Base-by-base conservation (phyloP, 75 land plant species). In the Isoetes taiwanensis region DNA sequence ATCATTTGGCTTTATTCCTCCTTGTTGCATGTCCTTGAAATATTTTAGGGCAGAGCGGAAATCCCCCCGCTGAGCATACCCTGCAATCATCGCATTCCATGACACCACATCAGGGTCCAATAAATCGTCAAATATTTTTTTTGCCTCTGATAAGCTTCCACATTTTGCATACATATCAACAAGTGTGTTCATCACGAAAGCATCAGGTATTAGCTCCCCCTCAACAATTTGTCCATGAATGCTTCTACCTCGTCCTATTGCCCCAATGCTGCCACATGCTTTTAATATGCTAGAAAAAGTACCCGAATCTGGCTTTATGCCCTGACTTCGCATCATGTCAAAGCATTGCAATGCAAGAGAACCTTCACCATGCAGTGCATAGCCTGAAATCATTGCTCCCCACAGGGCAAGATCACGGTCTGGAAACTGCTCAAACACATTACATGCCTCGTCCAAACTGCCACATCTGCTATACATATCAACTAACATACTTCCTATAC, bases 381-480 rank as follows among this genome's bases (percentile, higher is more conserved):
- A 57, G 0, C 50, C 66, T 39, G 52, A 4, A 30, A 76, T 60
- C 54, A 71, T 66, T 29, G 68, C 42, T 53, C 59, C 66, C 57
- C 59, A 75, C 14, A 65, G 34, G 20, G 65, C 56, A 34, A 54
- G 21, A 65, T 70, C 68, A 42, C 59, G 59, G 0, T 61, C 39
- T 25, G 34, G 10, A 37, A 57, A 43, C 30, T 20, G 3, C 8
- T 54, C 54, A 34, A 76, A 76, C 42, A 76, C 29, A 0, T 10
- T 11, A n/a, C 53, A 2, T 9, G 75, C 74, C 10, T 9, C n/a
- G 14, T 48, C 55, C 16, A 76, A 59, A 8, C 5, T 38, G 8
- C 75, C 84, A 59, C 78, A 64, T 38, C 71, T 68, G 1, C 67
- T 73, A 67, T 80, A 80, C 58, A 73, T 37, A 42, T 63, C 68